Evolutionary conservation across 208 protist species (phyloP), one percentile per base, ranked within the genome.

Genomic region (Trypanosoma avium): DNA sequence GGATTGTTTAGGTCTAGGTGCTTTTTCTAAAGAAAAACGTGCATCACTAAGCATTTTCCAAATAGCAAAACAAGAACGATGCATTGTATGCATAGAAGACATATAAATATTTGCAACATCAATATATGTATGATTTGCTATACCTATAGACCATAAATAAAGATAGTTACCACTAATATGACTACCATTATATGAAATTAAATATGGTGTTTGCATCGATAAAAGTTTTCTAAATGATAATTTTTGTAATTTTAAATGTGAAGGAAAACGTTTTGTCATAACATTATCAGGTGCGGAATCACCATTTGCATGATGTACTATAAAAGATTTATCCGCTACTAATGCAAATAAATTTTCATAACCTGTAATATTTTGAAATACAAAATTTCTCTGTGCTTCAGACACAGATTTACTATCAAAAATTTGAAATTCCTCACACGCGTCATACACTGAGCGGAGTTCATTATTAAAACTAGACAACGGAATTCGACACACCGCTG

Each of bases 81-180:
- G 90, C 84, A 95, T 93, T 29, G 82, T 77, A 56, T 84, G 72
- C 90, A 95, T 95, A 26, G 86, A 93, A 27, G 86, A 63, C 35
- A 61, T 77, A 65, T 84, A 92, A 54, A 95, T 95, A 67, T 95
- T 95, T 52, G 73, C 65, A 43, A 70, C 50, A 71, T 95, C 90
- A 75, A 95, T 92, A 71, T 93, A 93, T 12, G 86, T 78, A 69
- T 95, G 90, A 70, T 95, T 95, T 10, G 90, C 90, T 48, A 93
- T 92, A 27, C 82, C 86, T 56, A 93, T 83, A 32, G 82, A 82
- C 90, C 90, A 95, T 42, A 93, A 73, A 73, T 95, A 95, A 1
- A 93, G 69, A 63, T 95, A 92, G 62, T 93, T 92, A 42, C 85
- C 84, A 10, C 75, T 80, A 42, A 79, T 68, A 70, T 95, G 83